Evolutionary conservation across 208 protist genomes (phyloP).

Genomic region (Blastocrithidia nonstop): DNA sequence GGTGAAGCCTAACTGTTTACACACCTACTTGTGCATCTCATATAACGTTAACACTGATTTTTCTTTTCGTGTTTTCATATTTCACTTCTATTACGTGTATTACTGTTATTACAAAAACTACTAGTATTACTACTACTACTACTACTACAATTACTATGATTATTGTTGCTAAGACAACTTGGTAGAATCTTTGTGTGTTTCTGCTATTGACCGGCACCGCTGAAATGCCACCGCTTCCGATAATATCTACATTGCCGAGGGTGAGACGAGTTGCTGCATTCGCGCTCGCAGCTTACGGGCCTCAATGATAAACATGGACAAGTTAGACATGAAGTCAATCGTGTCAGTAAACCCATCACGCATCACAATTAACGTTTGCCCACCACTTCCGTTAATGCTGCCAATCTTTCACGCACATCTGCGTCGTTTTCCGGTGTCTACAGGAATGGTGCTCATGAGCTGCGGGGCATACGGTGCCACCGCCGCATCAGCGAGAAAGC

Average conservation of each 20-base stretch:
- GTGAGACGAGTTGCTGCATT: slow-evolving; percentile 53
- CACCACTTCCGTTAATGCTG: too few relatives aligned
- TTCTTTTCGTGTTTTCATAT: background rate
- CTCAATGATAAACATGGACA: slow-evolving; percentile 72
- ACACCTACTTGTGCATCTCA: slow-evolving; percentile 5
- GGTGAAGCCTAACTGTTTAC: slow-evolving; percentile 32
- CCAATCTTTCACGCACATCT: slow-evolving; percentile 50
- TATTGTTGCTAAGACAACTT: background rate
- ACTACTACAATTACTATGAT: background rate
- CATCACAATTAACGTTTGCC: slow-evolving; percentile 67
- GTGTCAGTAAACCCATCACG: slow-evolving; percentile 75
- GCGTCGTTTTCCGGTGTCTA: slow-evolving; percentile 38
- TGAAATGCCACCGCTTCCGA: slow-evolving; percentile 13
- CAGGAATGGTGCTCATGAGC: slow-evolving; percentile 1
- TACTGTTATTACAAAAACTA: background rate
- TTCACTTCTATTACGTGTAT: background rate
- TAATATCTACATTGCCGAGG: slow-evolving; percentile 45
- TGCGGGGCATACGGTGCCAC: background rate
- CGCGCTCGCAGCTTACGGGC: slow-evolving; percentile 43
- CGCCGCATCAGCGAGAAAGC: slow-evolving; percentile 32
- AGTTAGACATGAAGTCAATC: slow-evolving; percentile 69
- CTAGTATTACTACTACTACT: background rate
- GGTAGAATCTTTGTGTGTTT: too few relatives aligned
- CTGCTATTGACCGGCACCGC: too few relatives aligned
- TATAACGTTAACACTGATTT: background rate